A percentile compares a stretch with the other conserved stretches of the same genome.
Evolutionary conservation across 768 basidiomycete species (phyloP).

Genomic region (Termitomyces sp.): DNA sequence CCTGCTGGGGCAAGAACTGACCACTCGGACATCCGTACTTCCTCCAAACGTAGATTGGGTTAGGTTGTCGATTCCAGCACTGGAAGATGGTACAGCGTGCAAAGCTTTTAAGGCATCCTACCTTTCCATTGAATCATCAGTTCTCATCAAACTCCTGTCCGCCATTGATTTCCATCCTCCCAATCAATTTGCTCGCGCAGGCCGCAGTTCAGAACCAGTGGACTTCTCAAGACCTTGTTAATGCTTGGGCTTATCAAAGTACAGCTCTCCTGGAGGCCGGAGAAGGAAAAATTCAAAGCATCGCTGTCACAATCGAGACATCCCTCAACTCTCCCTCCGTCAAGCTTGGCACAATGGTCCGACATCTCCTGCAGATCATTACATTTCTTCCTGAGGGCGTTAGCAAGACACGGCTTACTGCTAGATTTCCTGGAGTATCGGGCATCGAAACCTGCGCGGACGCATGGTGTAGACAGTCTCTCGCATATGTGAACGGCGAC

Average conservation of each 20-base stretch:
- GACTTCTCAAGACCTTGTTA: constrained; percentile 6
- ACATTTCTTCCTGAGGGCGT: constrained; percentile 3
- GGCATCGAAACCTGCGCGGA: not conserved
- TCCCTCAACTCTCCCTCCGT: constrained; percentile 1
- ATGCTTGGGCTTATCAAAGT: constrained; percentile 9
- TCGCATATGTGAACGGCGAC: constrained; percentile 6
- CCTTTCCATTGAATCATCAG: not conserved
- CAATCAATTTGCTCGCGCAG: too few species aligned
- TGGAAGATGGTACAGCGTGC: too few species aligned
- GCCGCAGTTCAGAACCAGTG: not conserved
- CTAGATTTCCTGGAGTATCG: not conserved
- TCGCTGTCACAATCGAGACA: constrained; percentile 6
- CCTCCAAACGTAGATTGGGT: too few species aligned
- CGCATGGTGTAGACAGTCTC: constrained; percentile 8
- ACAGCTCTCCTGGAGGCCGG: constrained; percentile 4
- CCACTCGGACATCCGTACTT: too few species aligned
- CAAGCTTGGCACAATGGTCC: constrained; percentile 1
- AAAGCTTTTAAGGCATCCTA: not conserved
- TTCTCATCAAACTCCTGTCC: too few species aligned
- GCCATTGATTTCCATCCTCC: too few species aligned
- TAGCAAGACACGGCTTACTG: not conserved
- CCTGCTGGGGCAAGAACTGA: too few species aligned
- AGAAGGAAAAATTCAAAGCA: constrained; percentile 10
- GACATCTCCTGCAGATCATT: not conserved
- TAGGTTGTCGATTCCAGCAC: too few species aligned